phyloP scores from a whole-genome alignment of 2,329 filamentous ascomycete genomes.

The Venturiaceae sp. region DNA sequence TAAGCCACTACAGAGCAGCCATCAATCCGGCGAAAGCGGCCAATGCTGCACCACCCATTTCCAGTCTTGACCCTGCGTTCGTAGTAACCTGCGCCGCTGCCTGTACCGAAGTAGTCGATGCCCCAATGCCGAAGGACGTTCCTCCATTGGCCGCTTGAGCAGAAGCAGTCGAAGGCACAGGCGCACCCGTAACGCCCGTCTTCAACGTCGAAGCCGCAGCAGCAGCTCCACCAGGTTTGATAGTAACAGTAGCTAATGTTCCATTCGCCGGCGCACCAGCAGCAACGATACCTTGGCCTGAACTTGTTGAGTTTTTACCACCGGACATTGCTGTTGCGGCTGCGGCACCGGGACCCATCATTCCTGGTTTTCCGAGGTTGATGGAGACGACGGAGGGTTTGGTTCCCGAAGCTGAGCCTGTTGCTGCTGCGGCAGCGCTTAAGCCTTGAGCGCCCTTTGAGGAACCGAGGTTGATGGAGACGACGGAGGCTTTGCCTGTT shows the following conservation, averaged over 20 bases:
- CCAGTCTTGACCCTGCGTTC: neutral
- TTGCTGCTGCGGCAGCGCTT: neutral
- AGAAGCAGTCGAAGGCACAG: no score
- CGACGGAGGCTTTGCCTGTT: neutral
- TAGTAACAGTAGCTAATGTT: neutral
- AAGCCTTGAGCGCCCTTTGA: neutral
- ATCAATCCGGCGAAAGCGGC: neutral
- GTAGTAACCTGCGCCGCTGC: neutral
- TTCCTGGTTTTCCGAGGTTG: neutral
- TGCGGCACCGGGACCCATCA: neutral
- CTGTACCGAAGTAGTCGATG: neutral
- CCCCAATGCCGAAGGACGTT: neutral
- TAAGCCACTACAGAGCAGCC: neutral
- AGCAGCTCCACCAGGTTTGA: neutral
- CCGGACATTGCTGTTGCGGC: constrained; percentile 1
- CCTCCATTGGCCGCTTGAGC: neutral
- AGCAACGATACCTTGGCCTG: neutral
- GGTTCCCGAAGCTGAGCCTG: neutral
- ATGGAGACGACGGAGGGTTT: neutral
- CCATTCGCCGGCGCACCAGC: neutral
- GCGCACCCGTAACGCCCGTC: neutral
- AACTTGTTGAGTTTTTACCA: neutral
- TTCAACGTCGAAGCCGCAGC: neutral
- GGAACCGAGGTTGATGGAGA: neutral
- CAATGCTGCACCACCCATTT: neutral